A percentile compares a stretch with the other conserved stretches of the same genome.
phyloP scores from a whole-genome alignment of 768 basidiomycete species.

The Cyclocybe cylindracea region DNA sequence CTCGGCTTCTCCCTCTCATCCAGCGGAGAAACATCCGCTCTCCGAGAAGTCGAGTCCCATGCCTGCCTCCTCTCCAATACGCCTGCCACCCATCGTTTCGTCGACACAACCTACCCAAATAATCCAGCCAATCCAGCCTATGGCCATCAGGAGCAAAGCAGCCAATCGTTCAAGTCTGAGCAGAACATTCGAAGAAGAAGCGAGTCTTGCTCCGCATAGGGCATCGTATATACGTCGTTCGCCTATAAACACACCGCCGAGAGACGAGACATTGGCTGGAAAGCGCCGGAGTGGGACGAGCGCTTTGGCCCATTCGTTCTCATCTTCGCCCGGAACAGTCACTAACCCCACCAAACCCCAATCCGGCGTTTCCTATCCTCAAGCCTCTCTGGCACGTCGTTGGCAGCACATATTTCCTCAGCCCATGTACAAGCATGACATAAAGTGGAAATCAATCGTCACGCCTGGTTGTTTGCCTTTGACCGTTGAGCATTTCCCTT shows the following conservation, averaged over 20 bases:
- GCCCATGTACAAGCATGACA: constrained; percentile 74
- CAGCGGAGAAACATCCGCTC: constrained; percentile 8
- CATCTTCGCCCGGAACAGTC: constrained; percentile 48
- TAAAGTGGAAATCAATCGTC: constrained; percentile 89
- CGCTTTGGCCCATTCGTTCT: constrained; percentile 38
- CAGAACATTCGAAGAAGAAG: constrained; percentile 62
- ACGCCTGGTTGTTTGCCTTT: constrained; percentile 89
- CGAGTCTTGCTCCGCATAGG: constrained; percentile 40
- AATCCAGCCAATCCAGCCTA: constrained; percentile 38
- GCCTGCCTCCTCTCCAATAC: constrained; percentile 29
- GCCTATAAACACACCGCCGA: constrained; percentile 68
- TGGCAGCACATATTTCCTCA: constrained; percentile 89
- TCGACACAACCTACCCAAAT: constrained; percentile 37
- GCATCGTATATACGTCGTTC: constrained; percentile 55
- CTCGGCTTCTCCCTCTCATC: constrained; percentile 35
- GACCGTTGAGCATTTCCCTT: constrained; percentile 87
- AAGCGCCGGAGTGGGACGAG: constrained; percentile 55
- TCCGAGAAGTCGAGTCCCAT: constrained; percentile 5
- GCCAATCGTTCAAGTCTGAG: constrained; percentile 45
- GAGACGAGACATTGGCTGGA: constrained; percentile 58
- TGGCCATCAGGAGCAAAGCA: constrained; percentile 43
- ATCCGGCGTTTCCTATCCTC: constrained; percentile 56
- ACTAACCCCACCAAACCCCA: constrained; percentile 72
- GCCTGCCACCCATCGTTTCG: constrained; percentile 33
- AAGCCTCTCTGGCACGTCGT: constrained; percentile 76